Percentiles rank a stretch among this genome's conserved stretches.
These are phyloP conservation scores for Eimeria necatrix DNA, from an alignment of 169 alveolate species.

Conservation along the genomic window DNA sequence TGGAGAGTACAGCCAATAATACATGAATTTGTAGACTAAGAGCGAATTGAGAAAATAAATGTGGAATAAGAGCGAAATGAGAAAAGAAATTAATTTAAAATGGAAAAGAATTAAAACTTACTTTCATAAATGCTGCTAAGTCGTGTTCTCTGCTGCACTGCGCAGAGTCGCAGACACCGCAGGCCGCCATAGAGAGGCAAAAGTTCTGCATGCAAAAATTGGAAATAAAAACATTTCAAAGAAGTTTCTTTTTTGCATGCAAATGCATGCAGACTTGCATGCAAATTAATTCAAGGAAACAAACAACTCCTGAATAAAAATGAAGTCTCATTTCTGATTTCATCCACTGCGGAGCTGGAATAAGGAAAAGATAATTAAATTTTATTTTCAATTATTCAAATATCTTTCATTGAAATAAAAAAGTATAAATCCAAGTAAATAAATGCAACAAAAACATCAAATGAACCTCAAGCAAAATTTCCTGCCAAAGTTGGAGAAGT, in stretches of 20 bases:
- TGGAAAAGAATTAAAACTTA: neutral
- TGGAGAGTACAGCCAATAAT: too few relatives aligned
- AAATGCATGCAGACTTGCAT: too few relatives aligned
- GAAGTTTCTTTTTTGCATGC: too few relatives aligned
- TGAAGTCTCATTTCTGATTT: too few relatives aligned
- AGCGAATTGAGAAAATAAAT: too few relatives aligned
- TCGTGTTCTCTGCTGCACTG: constrained; percentile 59
- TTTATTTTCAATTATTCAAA: too few relatives aligned
- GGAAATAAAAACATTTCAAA: neutral
- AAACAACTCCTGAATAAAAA: too few relatives aligned
- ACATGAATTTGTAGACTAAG: neutral
- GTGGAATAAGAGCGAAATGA: too few relatives aligned
- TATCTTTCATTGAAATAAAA: neutral
- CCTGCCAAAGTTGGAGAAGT: neutral
- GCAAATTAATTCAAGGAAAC: too few relatives aligned
- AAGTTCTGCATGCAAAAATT: neutral
- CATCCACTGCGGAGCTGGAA: too few relatives aligned
- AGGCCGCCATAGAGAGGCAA: constrained; percentile 57
- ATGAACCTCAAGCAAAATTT: neutral
- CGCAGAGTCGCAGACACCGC: constrained; percentile 43
- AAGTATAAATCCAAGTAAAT: neutral
- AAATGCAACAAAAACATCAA: neutral
- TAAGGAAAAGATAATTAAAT: too few relatives aligned
- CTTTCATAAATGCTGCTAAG: constrained; percentile 69
- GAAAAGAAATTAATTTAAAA: too few relatives aligned